Evolutionary conservation across 306 rosid genomes (phyloP).

Genomic region (Arachis hypogaea): DNA sequence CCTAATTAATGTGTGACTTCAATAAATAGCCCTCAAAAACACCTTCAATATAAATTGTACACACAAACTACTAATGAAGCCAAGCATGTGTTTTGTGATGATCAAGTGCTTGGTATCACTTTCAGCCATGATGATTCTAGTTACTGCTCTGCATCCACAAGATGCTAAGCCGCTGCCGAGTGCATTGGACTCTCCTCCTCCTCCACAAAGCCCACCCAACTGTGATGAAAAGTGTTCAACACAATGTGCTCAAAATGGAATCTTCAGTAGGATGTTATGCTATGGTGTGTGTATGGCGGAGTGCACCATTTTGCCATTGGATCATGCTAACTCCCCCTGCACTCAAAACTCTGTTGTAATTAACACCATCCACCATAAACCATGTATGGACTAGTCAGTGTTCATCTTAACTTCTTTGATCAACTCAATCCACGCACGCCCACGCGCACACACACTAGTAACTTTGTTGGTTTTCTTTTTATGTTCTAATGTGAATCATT

Average conservation of each 20-base stretch:
- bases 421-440: no score
- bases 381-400: conserved; percentile 2
- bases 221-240: conserved; percentile 10
- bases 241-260: background rate
- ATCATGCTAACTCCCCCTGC: conserved; percentile 5
- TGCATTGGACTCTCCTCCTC: background rate
- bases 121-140: conserved; percentile 14
- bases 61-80: background rate
- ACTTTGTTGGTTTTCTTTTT: background rate
- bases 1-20: conserved; percentile 1
- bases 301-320: conserved; percentile 13
- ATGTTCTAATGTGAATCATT: conserved; percentile 18
- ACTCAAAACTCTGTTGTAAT: background rate
- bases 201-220: background rate
- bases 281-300: conserved; percentile 2
- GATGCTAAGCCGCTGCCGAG: background rate
- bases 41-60: conserved; percentile 14
- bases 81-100: background rate
- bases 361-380: background rate
- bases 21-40: conserved; percentile 3
- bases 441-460: no score
- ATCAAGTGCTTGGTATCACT: conserved; percentile 1
- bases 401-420: conserved; percentile 6
- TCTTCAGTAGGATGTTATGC: background rate
- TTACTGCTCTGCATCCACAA: conserved; percentile 22